phyloP scores from a whole-genome alignment of 2,329 filamentous ascomycete genomes.

The Lachnellula hyalina region DNA sequence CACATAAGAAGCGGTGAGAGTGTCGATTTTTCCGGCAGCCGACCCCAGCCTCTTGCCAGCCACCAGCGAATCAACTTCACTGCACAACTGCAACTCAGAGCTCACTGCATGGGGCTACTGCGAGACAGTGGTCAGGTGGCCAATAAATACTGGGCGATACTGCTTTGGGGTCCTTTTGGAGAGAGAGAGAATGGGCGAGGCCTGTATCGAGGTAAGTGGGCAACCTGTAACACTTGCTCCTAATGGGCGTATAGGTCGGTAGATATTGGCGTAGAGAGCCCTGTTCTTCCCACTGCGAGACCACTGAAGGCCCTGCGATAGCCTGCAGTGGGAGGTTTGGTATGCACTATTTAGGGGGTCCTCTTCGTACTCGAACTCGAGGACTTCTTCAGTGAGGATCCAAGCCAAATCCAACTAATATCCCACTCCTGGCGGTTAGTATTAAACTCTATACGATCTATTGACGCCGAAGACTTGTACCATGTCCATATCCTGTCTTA shows the following conservation, averaged over 20 bases:
- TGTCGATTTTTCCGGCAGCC: constrained; percentile 2
- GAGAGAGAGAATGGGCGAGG: background rate
- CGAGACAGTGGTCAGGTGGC: constrained; percentile 17
- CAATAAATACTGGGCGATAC: constrained; percentile 10
- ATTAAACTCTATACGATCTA: background rate
- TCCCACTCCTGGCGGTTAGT: background rate
- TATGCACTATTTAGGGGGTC: too few species aligned
- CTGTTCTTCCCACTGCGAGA: background rate
- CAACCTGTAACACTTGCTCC: background rate
- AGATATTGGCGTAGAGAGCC: background rate
- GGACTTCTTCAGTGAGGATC: background rate
- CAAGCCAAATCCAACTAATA: background rate
- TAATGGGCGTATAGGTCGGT: background rate
- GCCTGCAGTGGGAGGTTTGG: background rate
- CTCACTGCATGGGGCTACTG: constrained; percentile 20
- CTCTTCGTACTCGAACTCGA: too few species aligned
- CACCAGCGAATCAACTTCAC: constrained; percentile 18
- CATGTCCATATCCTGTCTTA: too few species aligned
- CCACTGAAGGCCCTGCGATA: background rate
- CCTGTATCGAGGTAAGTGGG: background rate
- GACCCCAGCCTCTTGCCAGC: constrained; percentile 12
- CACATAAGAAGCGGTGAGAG: constrained; percentile 28
- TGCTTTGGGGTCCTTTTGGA: constrained; percentile 1
- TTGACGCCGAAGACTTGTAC: too few species aligned
- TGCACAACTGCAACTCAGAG: constrained; percentile 6